Conservation (phyloP, 805 yeast species). For the Lachancea fermentati region DNA sequence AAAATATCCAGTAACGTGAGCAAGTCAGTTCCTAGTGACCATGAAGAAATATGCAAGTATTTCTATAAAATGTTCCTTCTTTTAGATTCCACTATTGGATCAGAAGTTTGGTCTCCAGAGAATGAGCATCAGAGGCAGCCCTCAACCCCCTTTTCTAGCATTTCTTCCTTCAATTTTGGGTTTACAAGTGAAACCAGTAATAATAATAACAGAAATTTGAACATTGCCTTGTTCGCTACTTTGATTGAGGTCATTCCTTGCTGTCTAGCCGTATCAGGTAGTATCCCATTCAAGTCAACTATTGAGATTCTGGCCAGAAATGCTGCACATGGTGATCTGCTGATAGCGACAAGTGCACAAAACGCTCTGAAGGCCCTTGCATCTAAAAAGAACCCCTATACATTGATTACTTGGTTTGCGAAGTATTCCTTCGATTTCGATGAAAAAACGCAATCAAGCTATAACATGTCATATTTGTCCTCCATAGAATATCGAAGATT, state of each 20-base stretch:
- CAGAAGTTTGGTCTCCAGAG: constrained; percentile 36
- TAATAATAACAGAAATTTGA: constrained; percentile 31
- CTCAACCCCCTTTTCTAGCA: constrained; percentile 32
- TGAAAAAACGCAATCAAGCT: constrained; percentile 55
- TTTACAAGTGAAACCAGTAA: constrained; percentile 35
- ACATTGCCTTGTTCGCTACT: constrained; percentile 60
- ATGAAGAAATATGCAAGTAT: constrained; percentile 64
- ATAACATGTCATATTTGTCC: constrained; percentile 52
- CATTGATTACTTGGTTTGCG: constrained; percentile 68
- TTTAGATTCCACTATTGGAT: constrained; percentile 57
- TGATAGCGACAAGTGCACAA: constrained; percentile 60
- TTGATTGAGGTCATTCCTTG: constrained; percentile 72
- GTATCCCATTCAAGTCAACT: constrained; percentile 52
- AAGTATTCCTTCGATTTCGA: constrained; percentile 74
- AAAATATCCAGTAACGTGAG: constrained; percentile 29
- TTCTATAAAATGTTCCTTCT: constrained; percentile 51
- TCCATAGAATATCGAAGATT: constrained; percentile 56
- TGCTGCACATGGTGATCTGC: constrained; percentile 58
- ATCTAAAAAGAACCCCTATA: constrained; percentile 60
- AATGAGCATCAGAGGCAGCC: constrained; percentile 33
- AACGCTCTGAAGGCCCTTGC: constrained; percentile 63
- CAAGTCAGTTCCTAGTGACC: constrained; percentile 36
- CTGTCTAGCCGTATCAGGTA: constrained; percentile 43
- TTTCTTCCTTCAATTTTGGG: constrained; percentile 35
- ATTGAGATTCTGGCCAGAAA: constrained; percentile 76